Evolutionary conservation across 148 eudicot species (phyloP).

Genomic region (Camellia japonica): DNA sequence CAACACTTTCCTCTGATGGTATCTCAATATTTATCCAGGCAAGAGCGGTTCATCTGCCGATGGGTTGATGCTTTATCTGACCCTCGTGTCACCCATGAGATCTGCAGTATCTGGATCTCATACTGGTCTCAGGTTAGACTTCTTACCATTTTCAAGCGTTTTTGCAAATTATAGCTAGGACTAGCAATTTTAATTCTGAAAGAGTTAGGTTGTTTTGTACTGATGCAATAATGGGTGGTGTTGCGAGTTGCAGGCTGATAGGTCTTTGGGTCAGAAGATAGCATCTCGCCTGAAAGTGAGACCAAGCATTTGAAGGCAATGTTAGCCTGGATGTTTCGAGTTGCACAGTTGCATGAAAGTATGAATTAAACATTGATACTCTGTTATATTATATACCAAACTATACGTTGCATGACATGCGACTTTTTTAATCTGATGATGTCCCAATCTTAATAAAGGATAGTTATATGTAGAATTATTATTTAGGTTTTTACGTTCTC

Average conservation of each 20-base stretch:
- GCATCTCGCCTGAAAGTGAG: slow-evolving; percentile 80
- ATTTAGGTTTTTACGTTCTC: neutral
- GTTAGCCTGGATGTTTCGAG: slow-evolving; percentile 2
- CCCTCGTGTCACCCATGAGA: slow-evolving; percentile 81
- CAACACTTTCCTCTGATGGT: neutral
- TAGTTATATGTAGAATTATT: neutral
- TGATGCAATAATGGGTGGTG: slow-evolving; percentile 1
- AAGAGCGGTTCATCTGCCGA: slow-evolving; percentile 74
- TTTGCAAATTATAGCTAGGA: neutral
- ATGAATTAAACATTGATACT: neutral
- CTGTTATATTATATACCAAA: neutral
- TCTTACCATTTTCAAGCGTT: neutral
- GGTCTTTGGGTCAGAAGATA: slow-evolving; percentile 79
- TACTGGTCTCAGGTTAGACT: slow-evolving; percentile 78
- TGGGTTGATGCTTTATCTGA: slow-evolving; percentile 81
- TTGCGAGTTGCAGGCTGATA: slow-evolving; percentile 61
- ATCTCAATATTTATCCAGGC: slow-evolving; percentile 42
- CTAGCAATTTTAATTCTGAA: neutral
- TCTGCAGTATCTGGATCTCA: slow-evolving; percentile 85
- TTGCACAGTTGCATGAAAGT: neutral
- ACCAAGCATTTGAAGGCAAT: slow-evolving; percentile 66
- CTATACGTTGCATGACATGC: neutral
- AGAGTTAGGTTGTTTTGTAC: neutral
- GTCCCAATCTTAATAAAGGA: neutral
- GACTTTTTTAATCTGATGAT: slow-evolving; percentile 1